Percentiles rank a stretch among this genome's conserved stretches.
Evolutionary conservation across 1,139 yeast genomes (phyloP).

Genomic region (Suhomyces kunorum): DNA sequence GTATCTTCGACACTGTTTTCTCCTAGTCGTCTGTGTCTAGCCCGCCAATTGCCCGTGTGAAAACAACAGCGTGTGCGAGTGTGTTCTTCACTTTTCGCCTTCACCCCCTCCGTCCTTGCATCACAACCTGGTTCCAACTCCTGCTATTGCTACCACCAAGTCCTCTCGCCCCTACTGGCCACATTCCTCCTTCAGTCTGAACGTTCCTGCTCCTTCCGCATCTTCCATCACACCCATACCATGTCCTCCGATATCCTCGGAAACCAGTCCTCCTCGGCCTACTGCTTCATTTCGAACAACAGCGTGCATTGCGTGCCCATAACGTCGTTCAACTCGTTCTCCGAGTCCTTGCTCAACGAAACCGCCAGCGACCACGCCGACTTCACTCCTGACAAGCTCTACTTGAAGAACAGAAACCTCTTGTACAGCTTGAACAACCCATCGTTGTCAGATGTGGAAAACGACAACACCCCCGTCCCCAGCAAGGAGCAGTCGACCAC

Average conservation of each 20-base stretch:
- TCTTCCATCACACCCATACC: neutral
- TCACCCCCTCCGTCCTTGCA: neutral
- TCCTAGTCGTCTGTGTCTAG: no score
- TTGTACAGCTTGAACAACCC: slow-evolving; percentile 48
- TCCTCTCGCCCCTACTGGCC: neutral
- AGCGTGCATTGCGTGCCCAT: slow-evolving; percentile 43
- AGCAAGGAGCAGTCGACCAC: neutral
- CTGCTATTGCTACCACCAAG: neutral
- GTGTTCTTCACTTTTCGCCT: neutral
- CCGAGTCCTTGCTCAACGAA: slow-evolving; percentile 12
- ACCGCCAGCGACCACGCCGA: slow-evolving; percentile 20
- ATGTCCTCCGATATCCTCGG: slow-evolving; percentile 8
- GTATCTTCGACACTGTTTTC: no score
- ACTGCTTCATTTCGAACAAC: slow-evolving; percentile 44
- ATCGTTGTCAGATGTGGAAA: slow-evolving; percentile 42
- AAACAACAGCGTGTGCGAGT: neutral
- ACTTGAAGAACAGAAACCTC: slow-evolving; percentile 39
- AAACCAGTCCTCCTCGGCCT: slow-evolving; percentile 29
- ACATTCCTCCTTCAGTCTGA: neutral
- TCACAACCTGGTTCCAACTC: neutral
- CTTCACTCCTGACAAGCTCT: slow-evolving; percentile 27
- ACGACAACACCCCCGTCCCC: slow-evolving; percentile 23
- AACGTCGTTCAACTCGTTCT: slow-evolving; percentile 22
- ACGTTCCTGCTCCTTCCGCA: neutral
- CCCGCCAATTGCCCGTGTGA: neutral